These are phyloP conservation scores for Malbranchea cinnamomea DNA, from an alignment of 2,329 filamentous ascomycete species.

Conservation along the genomic window DNA sequence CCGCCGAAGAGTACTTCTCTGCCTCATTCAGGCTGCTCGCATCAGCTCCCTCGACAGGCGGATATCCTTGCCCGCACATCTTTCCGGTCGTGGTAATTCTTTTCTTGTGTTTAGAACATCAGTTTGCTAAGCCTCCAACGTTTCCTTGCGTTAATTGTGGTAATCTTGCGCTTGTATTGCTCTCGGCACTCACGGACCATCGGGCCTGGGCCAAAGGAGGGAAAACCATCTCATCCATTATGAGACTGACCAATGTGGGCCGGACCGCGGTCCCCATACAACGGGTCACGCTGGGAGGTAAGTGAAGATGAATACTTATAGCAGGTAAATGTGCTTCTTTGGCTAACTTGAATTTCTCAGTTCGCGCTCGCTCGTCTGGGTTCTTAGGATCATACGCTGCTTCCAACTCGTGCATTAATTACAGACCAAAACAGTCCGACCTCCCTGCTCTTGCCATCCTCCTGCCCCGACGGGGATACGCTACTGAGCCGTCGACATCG, in stretches of 20 bases:
- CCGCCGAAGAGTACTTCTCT: too few species aligned
- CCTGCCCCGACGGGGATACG: slow-evolving; percentile 32
- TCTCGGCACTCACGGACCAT: slow-evolving; percentile 4
- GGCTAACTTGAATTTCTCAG: slow-evolving; percentile 10
- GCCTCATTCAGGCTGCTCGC: too few species aligned
- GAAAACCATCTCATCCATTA: slow-evolving; percentile 11
- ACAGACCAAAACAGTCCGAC: slow-evolving; percentile 31
- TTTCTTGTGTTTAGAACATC: too few species aligned
- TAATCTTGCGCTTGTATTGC: slow-evolving; percentile 7
- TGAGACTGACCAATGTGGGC: slow-evolving; percentile 25
- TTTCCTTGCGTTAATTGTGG: too few species aligned
- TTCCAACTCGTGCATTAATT: slow-evolving; percentile 20
- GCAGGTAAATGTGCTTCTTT: slow-evolving; percentile 3
- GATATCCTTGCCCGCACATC: too few species aligned
- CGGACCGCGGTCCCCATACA: slow-evolving; percentile 15
- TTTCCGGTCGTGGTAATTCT: too few species aligned
- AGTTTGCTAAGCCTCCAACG: too few species aligned
- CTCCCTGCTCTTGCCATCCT: slow-evolving; percentile 44
- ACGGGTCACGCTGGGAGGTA: slow-evolving; percentile 5
- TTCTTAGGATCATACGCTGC: slow-evolving; percentile 19
- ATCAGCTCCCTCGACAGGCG: too few species aligned
- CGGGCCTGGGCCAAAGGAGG: slow-evolving; percentile 3
- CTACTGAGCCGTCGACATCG: slow-evolving; percentile 43
- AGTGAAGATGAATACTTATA: too few species aligned
- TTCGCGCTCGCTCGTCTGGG: slow-evolving; percentile 18